Base-by-base conservation (phyloP, 2,329 filamentous ascomycete genomes). In the Fusarium sp. region DNA sequence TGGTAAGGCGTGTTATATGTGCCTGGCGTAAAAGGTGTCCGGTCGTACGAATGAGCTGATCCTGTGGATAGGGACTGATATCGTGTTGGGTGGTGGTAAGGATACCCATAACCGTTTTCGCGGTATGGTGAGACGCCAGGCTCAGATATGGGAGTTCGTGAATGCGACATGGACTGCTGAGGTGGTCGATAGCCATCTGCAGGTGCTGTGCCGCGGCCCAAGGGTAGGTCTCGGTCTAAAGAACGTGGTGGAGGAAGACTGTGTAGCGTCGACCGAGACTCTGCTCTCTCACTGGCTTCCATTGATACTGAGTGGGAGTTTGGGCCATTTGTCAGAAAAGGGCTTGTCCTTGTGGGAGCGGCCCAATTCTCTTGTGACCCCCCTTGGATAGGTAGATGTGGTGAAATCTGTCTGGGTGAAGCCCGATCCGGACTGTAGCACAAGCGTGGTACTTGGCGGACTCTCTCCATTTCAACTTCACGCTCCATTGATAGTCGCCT, bases 31-130 rank as follows among this genome's bases (percentile, higher is more conserved):
- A 85, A 87, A 0, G 85, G 83, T 1, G 83, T 81, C 41, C 83
- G 79, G 48, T 87, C 86, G 67, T 84, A 83, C 5, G 81, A 77
- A 54, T 83, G 82, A 54, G 82, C 78, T 6, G 86, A 82, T 44
- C 85, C 83, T 7, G 85, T 70, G 8, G 86, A 85, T 5, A 86
- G 79, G 6, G 86, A 86, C 63, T 88, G 86, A 33, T 81, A 80
- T 59, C 85, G 81, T 35, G 70, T 82, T 5, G 84, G 82, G 63
- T 87, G 85, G 66, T 84, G 83, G 64, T 84, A 84, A 33, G 78
- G 72, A 70, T 83, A 85, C 24, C 77, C 77, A 61, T 84, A 84
- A 38, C 75, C 78, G 8, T 76, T 71, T 35, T 77, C 78, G 61
- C 78, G 81, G 71, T 84, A 84, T 33, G 78, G 72, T 10, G 78